These are phyloP conservation scores for Elaeagnus macrophylla DNA, from an alignment of 306 rosid genomes.

Conservation along the genomic window DNA sequence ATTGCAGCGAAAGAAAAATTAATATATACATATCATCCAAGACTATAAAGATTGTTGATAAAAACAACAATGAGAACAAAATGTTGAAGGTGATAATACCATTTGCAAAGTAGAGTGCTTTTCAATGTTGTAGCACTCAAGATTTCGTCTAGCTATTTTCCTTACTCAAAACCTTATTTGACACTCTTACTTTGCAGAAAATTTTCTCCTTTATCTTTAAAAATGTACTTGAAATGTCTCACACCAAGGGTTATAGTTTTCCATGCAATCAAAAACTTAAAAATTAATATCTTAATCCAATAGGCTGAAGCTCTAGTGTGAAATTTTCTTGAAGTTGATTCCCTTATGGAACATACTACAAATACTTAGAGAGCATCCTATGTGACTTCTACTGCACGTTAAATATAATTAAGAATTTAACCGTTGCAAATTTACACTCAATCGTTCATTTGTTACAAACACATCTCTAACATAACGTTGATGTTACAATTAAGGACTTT, in stretches of 20 bases:
- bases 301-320: conserved; percentile 5
- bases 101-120: conserved; percentile 27
- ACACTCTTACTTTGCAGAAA: conserved; percentile 4
- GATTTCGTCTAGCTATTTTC: not conserved
- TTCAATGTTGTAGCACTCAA: conserved; percentile 12
- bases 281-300: conserved; percentile 18
- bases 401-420: too few species aligned
- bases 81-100: conserved; percentile 1
- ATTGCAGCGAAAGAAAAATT: too few species aligned
- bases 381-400: too few species aligned
- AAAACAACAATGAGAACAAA: not conserved
- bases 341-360: conserved; percentile 7
- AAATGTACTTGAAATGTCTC: not conserved
- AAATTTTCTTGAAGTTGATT: conserved; percentile 10
- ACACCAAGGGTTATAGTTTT: conserved; percentile 17
- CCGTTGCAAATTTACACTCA: too few species aligned
- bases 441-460: too few species aligned
- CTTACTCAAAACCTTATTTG: conserved; percentile 8
- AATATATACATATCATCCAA: too few species aligned
- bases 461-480: too few species aligned
- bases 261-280: conserved; percentile 16
- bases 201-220: conserved; percentile 7
- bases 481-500: too few species aligned
- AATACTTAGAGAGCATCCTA: conserved; percentile 10
- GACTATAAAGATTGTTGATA: too few species aligned